A percentile compares a stretch with the other conserved stretches of the same genome.
These are phyloP conservation scores for Phyllosticta citrichinensis DNA, from an alignment of 2,329 filamentous ascomycete genomes.

Conservation along the genomic window DNA sequence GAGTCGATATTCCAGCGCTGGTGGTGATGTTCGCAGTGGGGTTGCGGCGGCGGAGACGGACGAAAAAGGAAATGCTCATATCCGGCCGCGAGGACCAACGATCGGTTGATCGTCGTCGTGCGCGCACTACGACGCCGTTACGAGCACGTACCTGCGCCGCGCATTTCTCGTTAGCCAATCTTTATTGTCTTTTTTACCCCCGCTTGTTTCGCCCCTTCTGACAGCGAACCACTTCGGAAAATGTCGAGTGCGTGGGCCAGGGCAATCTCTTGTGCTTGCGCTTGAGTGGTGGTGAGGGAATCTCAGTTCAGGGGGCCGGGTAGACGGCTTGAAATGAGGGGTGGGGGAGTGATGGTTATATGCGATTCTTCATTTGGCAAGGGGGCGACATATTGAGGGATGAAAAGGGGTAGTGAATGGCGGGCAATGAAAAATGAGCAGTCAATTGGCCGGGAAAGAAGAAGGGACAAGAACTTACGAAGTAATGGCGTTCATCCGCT, in stretches of 20 bases:
- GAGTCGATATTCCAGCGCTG: neutral
- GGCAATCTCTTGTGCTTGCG: neutral
- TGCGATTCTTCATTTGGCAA: neutral
- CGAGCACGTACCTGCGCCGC: conserved; percentile 27
- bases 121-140: conserved; percentile 20
- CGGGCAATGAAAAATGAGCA: neutral
- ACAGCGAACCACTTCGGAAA: neutral
- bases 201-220: neutral
- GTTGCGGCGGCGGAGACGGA: neutral
- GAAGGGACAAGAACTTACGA: conserved; percentile 33
- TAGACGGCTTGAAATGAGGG: neutral
- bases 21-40: neutral
- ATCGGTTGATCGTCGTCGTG: neutral
- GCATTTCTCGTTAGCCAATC: neutral
- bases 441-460: neutral
- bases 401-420: neutral
- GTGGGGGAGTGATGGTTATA: neutral
- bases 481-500: conserved; percentile 71
- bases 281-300: neutral
- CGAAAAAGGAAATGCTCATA: neutral
- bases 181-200: neutral
- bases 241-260: neutral
- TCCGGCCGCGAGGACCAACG: neutral
- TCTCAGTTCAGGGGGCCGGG: neutral
- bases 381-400: neutral